Evolutionary conservation across 192 early-diverging fungal species (phyloP).

Genomic region (Coemansia sp.): DNA sequence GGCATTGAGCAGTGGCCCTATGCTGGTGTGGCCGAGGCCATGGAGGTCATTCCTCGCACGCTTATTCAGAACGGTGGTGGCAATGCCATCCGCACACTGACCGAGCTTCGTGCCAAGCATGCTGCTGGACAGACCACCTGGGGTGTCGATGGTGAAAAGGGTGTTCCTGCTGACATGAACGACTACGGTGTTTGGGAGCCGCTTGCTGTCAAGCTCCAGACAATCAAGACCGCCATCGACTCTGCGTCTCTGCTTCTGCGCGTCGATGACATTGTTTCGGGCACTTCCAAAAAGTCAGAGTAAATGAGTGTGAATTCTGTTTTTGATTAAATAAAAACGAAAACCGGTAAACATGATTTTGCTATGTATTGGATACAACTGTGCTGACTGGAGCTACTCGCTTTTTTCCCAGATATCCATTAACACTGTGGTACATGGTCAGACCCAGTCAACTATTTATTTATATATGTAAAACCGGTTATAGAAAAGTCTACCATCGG

Average conservation of each 20-base stretch:
- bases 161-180: conserved; percentile 94
- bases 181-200: conserved; percentile 99
- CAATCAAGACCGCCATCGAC: conserved; percentile 99
- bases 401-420: no score
- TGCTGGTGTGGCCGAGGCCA: conserved; percentile 87
- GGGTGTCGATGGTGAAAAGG: conserved; percentile 93
- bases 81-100: conserved; percentile 95
- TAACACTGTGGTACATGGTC: no score
- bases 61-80: conserved; percentile 99
- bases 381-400: no score
- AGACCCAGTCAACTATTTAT: no score
- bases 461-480: no score
- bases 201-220: conserved; percentile 98
- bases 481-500: no score
- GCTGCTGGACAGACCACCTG: conserved; percentile 81
- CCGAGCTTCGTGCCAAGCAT: conserved; percentile 94
- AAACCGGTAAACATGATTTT: no score
- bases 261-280: conserved; percentile 96
- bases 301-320: conserved; percentile 1
- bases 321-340: background rate
- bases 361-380: no score
- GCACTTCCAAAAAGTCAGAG: conserved; percentile 38
- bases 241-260: conserved; percentile 80
- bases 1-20: conserved; percentile 98
- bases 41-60: conserved; percentile 98